Evolutionary conservation across 2,329 filamentous ascomycete genomes (phyloP).

Genomic region (Teratosphaeria nubilosa): DNA sequence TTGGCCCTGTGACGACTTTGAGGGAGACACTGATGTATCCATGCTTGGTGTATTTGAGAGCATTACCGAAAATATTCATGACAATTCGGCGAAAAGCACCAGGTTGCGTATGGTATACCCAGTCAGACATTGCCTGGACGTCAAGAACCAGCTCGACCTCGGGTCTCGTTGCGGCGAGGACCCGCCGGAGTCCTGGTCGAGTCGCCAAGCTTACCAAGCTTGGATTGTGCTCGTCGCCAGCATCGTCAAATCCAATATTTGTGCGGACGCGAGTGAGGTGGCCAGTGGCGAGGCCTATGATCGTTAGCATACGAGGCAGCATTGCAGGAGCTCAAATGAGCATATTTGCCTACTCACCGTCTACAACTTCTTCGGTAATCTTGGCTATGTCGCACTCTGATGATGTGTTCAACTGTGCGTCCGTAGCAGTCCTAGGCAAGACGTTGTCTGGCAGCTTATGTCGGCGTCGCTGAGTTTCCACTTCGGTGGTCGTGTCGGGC

Average conservation of each 20-base stretch:
- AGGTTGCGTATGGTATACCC: slow-evolving; percentile 11
- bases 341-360: neutral
- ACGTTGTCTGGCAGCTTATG: neutral
- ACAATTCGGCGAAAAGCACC: slow-evolving; percentile 36
- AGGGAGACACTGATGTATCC: slow-evolving; percentile 30
- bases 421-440: neutral
- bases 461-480: neutral
- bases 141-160: neutral
- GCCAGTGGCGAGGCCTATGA: neutral
- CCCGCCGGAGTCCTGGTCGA: neutral
- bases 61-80: slow-evolving; percentile 40
- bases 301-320: neutral
- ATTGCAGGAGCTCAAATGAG: neutral
- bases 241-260: neutral
- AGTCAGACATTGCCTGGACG: slow-evolving; percentile 5
- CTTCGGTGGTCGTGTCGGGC: neutral
- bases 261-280: neutral
- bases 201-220: neutral
- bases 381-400: neutral
- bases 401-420: neutral
- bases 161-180: neutral
- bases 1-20: slow-evolving; percentile 5
- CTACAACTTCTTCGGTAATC: neutral
- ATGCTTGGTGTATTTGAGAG: slow-evolving; percentile 34
- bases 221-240: neutral